Base-by-base conservation (phyloP, 345 rosid species). In the Microcos paniculata region DNA sequence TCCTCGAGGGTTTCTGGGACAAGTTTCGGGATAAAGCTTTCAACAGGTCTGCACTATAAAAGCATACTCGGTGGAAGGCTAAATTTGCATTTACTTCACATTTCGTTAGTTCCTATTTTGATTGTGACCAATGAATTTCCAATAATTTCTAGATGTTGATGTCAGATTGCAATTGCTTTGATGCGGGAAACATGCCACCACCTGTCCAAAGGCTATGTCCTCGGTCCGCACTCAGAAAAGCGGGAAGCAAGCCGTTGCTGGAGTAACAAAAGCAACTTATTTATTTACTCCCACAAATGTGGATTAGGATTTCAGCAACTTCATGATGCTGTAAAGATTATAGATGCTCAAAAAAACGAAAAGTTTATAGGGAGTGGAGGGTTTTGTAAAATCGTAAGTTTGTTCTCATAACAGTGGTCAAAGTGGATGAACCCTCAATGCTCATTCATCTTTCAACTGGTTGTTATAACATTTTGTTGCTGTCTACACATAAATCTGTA, bases 291-390 rank as follows among this genome's bases (percentile, higher is more conserved):
- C 53, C n/a, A 16, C 43, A 13, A 52, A 66, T 24, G 62, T 77
- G 43, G 59, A 31, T n/a, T 70, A 46, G 46, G 74, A n/a, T 51
- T 59, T 14, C 38, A 70, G 66, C 55, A 33, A 64, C 35, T 8
- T 65, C 13, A 48, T 24, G 13, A 46, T 51, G 69, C 38, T 77
- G 82, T 83, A 77, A 85, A 81, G 82, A 76, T 56, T 26, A 67
- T 80, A 74, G 64, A 45, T 61, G 65, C 40, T 14, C n/a, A 71
- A 58, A 51, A 26, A 48, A 9, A 19, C 23, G 21, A 66, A 49
- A 71, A 11, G 30, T 42, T 69, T 56, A 61, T 51, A 53, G 21
- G 7, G 77, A 33, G 45, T n/a, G 15, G 30, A 1, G 7, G 26
- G 43, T 19, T 0, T 51, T 74, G 76, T 68, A 72, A 62, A 76